A percentile compares a stretch with the other conserved stretches of the same genome.
Conservation (phyloP, 2,329 filamentous ascomycete genomes). For the Periconia sp. region DNA sequence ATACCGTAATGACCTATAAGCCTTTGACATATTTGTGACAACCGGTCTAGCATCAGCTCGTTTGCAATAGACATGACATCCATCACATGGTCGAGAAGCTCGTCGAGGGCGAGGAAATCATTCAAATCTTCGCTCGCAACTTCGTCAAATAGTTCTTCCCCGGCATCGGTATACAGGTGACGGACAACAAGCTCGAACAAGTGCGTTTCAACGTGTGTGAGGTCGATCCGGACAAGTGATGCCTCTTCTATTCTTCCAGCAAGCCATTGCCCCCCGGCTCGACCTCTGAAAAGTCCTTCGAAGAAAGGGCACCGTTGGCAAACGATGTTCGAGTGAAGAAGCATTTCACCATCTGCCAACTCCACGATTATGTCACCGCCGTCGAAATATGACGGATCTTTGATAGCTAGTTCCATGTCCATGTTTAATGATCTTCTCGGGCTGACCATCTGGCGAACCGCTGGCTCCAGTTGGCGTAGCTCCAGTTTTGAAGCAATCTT, state of each 20-base stretch:
- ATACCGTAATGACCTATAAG: slow-evolving; percentile 78
- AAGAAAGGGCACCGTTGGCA: slow-evolving; percentile 93
- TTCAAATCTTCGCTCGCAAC: slow-evolving; percentile 67
- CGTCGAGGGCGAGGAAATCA: slow-evolving; percentile 64
- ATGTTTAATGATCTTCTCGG: slow-evolving; percentile 68
- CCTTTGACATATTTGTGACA: slow-evolving; percentile 88
- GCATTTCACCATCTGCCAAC: slow-evolving; percentile 72
- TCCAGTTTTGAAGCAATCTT: slow-evolving; percentile 76
- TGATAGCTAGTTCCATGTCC: slow-evolving; percentile 74
- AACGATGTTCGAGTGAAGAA: slow-evolving; percentile 78
- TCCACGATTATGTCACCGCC: slow-evolving; percentile 82
- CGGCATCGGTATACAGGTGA: slow-evolving; percentile 83
- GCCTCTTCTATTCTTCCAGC: slow-evolving; percentile 65
- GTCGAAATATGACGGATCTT: slow-evolving; percentile 73
- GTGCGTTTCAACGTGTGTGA: slow-evolving; percentile 76
- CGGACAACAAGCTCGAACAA: slow-evolving; percentile 81
- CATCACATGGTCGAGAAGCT: slow-evolving; percentile 86
- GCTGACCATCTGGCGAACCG: slow-evolving; percentile 75
- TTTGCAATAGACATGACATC: slow-evolving; percentile 90
- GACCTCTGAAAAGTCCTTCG: slow-evolving; percentile 85
- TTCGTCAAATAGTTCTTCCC: slow-evolving; percentile 80
- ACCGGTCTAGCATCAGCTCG: slow-evolving; percentile 90
- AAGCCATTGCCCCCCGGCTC: slow-evolving; percentile 85
- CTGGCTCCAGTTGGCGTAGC: slow-evolving; percentile 74
- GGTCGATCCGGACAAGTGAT: slow-evolving; percentile 72